These are phyloP conservation scores for Chaetoceros muelleri DNA, from an alignment of 108 stramenopile species.

Conservation along the genomic window DNA sequence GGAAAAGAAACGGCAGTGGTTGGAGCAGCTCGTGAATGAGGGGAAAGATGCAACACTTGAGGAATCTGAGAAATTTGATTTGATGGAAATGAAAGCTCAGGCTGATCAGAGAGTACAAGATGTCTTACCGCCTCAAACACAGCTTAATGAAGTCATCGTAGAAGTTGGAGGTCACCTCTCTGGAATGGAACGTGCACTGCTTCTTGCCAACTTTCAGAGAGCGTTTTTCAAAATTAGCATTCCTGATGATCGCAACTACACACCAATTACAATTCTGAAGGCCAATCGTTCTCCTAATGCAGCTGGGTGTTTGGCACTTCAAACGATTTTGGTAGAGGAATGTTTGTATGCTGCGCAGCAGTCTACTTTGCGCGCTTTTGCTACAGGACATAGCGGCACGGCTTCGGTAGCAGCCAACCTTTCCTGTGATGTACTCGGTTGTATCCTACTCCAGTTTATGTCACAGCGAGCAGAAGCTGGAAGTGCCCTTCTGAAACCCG, in stretches of 20 bases:
- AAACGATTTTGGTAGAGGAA: slow-evolving; percentile 74
- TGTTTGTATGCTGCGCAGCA: slow-evolving; percentile 73
- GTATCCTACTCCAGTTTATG: slow-evolving; percentile 58
- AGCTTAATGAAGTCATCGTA: slow-evolving; percentile 53
- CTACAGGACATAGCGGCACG: slow-evolving; percentile 75
- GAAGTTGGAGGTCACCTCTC: slow-evolving; percentile 78
- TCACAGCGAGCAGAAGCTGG: slow-evolving; percentile 61
- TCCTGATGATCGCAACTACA: slow-evolving; percentile 24
- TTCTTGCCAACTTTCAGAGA: slow-evolving; percentile 77
- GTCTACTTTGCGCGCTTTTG: slow-evolving; percentile 68
- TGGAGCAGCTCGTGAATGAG: slow-evolving; percentile 4
- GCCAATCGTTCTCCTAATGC: neutral
- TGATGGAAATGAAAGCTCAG: slow-evolving; percentile 29
- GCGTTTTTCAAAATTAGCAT: slow-evolving; percentile 40
- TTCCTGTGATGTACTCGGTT: slow-evolving; percentile 45
- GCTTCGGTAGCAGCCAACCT: slow-evolving; percentile 72
- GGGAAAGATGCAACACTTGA: slow-evolving; percentile 15
- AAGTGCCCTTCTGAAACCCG: slow-evolving; percentile 55
- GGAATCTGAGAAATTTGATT: slow-evolving; percentile 21
- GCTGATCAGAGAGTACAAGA: neutral
- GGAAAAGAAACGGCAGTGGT: slow-evolving; percentile 27
- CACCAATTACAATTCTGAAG: slow-evolving; percentile 12
- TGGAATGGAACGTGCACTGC: slow-evolving; percentile 60
- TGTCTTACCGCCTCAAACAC: slow-evolving; percentile 48
- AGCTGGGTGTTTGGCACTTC: slow-evolving; percentile 2